Conservation (phyloP, 108 stramenopile genomes). For the Cyclotella distinguenda region DNA sequence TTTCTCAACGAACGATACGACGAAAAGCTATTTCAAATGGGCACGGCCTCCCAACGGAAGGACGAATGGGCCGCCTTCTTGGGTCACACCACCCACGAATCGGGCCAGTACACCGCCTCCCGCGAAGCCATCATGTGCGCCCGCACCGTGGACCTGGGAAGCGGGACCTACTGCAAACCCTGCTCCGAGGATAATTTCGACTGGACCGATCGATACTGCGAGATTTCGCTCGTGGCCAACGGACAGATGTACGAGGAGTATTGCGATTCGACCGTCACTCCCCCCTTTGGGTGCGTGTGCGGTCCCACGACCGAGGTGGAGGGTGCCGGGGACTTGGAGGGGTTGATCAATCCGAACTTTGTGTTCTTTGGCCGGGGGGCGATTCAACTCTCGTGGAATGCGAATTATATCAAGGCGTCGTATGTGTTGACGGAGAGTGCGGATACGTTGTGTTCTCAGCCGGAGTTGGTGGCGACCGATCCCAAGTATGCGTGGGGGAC, state of each 20-base stretch:
- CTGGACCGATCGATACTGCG: constrained; percentile 40
- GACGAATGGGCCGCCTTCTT: constrained; percentile 46
- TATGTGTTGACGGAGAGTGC: constrained; percentile 32
- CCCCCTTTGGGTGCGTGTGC: constrained; percentile 43
- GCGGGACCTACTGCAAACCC: constrained; percentile 45
- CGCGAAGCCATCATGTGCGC: constrained; percentile 34
- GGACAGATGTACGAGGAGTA: constrained; percentile 43
- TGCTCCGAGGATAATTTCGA: constrained; percentile 39
- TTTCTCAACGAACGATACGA: constrained; percentile 36
- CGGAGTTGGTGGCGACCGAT: constrained; percentile 45
- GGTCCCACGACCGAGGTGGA: constrained; percentile 45
- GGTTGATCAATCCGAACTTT: constrained; percentile 43
- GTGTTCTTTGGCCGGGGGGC: constrained; percentile 41
- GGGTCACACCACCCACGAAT: constrained; percentile 48
- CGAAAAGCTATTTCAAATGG: constrained; percentile 46
- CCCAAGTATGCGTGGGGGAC: constrained; percentile 49
- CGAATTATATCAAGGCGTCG: constrained; percentile 41
- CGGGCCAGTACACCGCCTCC: constrained; percentile 41
- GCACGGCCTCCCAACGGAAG: constrained; percentile 27
- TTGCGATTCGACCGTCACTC: constrained; percentile 42
- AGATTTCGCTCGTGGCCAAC: constrained; percentile 36
- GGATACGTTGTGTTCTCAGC: constrained; percentile 37
- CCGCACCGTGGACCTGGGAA: constrained; percentile 14
- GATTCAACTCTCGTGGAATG: constrained; percentile 41
- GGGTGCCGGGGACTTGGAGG: neutral